Evolutionary conservation across 306 rosid genomes (phyloP).

Genomic region (Luffa acutangula): DNA sequence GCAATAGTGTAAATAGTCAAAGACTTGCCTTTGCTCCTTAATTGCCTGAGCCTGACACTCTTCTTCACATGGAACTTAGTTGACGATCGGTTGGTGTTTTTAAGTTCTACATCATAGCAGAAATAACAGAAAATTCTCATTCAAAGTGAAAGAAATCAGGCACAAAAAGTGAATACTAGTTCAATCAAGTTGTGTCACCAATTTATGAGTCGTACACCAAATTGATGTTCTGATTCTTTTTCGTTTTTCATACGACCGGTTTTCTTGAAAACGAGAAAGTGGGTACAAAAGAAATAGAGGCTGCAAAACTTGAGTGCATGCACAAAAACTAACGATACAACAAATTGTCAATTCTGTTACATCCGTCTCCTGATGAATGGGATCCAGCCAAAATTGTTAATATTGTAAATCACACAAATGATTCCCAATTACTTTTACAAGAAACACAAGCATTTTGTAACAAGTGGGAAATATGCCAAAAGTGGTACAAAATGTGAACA

Average conservation of each 20-base stretch:
- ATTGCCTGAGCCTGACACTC: constrained; percentile 2
- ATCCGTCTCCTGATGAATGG: neutral
- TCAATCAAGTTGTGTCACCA: neutral
- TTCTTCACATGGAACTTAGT: constrained; percentile 9
- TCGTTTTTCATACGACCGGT: neutral
- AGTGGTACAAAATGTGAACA: neutral
- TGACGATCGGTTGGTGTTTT: neutral
- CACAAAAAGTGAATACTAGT: neutral
- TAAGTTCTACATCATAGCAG: neutral
- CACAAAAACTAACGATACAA: neutral
- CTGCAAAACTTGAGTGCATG: neutral
- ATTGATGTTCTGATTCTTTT: neutral
- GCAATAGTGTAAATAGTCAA: neutral
- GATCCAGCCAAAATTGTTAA: neutral
- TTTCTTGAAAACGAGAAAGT: neutral
- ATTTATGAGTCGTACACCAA: neutral
- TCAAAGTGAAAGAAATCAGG: neutral
- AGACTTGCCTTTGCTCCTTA: constrained; percentile 10
- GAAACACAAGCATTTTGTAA: neutral
- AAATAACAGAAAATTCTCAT: neutral
- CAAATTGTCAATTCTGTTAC: neutral
- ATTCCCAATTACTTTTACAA: neutral
- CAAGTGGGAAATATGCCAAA: neutral
- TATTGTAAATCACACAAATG: neutral
- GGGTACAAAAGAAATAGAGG: neutral